Evolutionary conservation across 2,329 filamentous ascomycete genomes (phyloP), one percentile per base, ranked within the genome.

Genomic region (Ilyonectria mors-panacis): DNA sequence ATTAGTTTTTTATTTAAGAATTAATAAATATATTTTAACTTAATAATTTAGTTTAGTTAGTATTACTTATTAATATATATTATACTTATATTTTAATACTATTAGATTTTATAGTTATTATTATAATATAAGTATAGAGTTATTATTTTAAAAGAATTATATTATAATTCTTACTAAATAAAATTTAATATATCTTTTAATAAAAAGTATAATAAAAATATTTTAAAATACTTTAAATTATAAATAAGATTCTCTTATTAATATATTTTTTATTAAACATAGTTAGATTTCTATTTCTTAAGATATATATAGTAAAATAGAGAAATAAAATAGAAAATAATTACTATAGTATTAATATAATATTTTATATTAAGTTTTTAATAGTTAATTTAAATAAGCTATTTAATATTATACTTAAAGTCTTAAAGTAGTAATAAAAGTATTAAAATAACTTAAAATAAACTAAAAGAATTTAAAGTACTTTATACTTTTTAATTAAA

Each of bases 1-100:
- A 67, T 58, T 1, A 65, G 7, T 17, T 65, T 44, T 33, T 67
- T 62, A 33, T 67, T 67, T 2, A 65, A 37, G 7, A 65, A 61
- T n/a, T 60, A 17, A 56, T 56, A 56, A 37, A 54, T 10, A n/a
- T 17, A 3, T 10, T 12, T 50, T 50, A 30, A 21, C 19, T 56
- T 17, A 28, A 63, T 56, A 10, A 45, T 10, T 33, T 8, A 7
- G 10, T 30, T 23, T 45, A 33, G 26, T 17, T 7, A 21, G n/a
- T 33, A 15, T 42, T 13, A 35, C 50, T 12, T 54, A 55, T 54
- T 15, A 17, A 30, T 10, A 50, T 15, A 37, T 63, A 42, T 37
- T 42, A 56, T 63, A 30, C 50, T 63, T 53, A n/a, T 39, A 28
- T 63, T 30, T 56, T 44, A 21, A 17, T 28, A 39, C 60, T 21